Conservation (phyloP, 306 rosid species). For the Citrullus colocynthis region DNA sequence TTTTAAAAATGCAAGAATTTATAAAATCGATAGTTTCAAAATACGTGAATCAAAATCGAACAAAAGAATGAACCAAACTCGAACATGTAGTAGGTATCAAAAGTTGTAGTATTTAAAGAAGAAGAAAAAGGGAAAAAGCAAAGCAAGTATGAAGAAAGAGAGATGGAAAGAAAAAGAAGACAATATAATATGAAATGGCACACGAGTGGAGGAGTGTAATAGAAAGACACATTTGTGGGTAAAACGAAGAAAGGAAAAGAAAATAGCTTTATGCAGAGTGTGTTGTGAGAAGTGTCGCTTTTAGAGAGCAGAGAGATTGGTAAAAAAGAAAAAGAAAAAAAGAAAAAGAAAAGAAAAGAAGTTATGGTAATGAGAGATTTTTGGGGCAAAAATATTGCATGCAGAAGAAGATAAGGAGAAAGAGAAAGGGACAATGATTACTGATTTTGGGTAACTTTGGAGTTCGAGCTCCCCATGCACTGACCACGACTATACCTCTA, state of each 20-base stretch:
- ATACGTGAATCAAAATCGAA: no score
- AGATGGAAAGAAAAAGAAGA: not conserved
- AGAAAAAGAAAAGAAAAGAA: no score
- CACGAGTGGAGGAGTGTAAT: not conserved
- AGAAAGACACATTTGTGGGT: not conserved
- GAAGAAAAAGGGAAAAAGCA: no score
- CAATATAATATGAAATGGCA: not conserved
- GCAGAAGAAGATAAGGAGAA: not conserved
- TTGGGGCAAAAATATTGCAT: not conserved
- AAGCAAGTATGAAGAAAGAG: not conserved
- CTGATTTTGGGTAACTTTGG: not conserved
- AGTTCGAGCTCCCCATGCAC: not conserved
- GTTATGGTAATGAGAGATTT: no score
- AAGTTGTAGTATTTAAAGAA: not conserved
- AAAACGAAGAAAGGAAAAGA: not conserved
- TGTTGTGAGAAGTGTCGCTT: constrained; percentile 1
- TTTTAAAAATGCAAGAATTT: no score
- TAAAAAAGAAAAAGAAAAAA: not conserved
- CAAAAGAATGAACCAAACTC: no score
- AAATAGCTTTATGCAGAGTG: not conserved
- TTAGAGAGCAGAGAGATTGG: not conserved
- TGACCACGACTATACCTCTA: constrained; percentile 6
- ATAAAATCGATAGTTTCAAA: no score
- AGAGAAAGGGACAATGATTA: not conserved
- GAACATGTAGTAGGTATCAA: no score